phyloP scores from a whole-genome alignment of 495 filamentous ascomycete species.

The Talaromyces borbonicus region DNA sequence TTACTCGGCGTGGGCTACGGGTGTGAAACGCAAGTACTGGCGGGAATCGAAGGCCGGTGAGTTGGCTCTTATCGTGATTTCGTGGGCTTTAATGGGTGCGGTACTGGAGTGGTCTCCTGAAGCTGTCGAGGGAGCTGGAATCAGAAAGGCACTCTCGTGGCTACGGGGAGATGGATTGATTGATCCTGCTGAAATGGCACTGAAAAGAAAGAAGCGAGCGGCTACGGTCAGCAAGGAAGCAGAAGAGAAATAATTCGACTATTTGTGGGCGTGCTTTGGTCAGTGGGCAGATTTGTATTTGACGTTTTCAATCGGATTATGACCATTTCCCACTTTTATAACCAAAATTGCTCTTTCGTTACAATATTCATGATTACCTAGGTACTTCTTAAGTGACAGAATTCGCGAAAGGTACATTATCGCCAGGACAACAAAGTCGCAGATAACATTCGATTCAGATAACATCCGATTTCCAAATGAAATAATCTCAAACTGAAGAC shows the following conservation, averaged over 20 bases:
- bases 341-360: too few species aligned
- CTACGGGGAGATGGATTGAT: slow-evolving; percentile 60
- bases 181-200: slow-evolving; percentile 30
- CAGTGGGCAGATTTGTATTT: too few species aligned
- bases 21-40: slow-evolving; percentile 78
- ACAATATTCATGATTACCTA: too few species aligned
- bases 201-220: slow-evolving; percentile 22
- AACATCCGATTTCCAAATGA: too few species aligned
- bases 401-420: too few species aligned
- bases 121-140: slow-evolving; percentile 53
- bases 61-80: slow-evolving; percentile 66
- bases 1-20: slow-evolving; percentile 82
- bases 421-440: too few species aligned
- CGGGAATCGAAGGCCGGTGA: slow-evolving; percentile 71
- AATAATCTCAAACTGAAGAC: too few species aligned
- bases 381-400: too few species aligned
- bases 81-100: slow-evolving; percentile 65
- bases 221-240: slow-evolving; percentile 1
- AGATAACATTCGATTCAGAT: too few species aligned
- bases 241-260: not conserved
- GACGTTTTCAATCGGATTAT: too few species aligned
- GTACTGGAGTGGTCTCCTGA: slow-evolving; percentile 64
- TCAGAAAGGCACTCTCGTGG: slow-evolving; percentile 66
- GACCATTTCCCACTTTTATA: too few species aligned
- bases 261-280: not conserved